A percentile compares a stretch with the other conserved stretches of the same genome.
Evolutionary conservation across 2,329 filamentous ascomycete species (phyloP).

Genomic region (Didymella pomorum): DNA sequence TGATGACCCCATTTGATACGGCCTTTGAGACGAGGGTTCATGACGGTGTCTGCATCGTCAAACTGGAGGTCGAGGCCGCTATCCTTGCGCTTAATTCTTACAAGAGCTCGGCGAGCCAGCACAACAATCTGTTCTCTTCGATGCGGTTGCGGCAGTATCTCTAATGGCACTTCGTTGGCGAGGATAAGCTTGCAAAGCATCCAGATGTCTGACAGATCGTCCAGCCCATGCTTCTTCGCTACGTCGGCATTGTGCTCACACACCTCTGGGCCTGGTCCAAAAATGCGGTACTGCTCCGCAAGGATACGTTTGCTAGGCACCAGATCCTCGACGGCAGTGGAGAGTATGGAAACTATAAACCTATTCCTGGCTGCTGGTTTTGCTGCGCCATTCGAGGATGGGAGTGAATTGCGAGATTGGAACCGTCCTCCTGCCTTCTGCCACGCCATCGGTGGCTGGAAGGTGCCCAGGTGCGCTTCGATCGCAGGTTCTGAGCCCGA

Average conservation of each 20-base stretch:
- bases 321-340: conserved; percentile 65
- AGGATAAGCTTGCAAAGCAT: conserved; percentile 79
- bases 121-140: conserved; percentile 70
- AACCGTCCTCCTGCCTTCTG: conserved; percentile 61
- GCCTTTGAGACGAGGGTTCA: conserved; percentile 52
- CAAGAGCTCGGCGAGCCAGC: conserved; percentile 70
- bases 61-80: conserved; percentile 59
- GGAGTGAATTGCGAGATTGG: conserved; percentile 59
- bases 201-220: conserved; percentile 84
- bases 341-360: conserved; percentile 77
- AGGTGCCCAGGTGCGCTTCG: conserved; percentile 53
- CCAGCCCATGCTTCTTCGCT: conserved; percentile 73
- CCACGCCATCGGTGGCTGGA: conserved; percentile 61
- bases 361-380: conserved; percentile 58
- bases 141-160: conserved; percentile 65
- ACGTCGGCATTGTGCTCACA: conserved; percentile 85
- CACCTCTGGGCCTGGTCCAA: conserved; percentile 80
- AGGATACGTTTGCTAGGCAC: conserved; percentile 82
- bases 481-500: conserved; percentile 51
- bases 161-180: conserved; percentile 76
- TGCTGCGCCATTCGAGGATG: conserved; percentile 41
- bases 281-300: conserved; percentile 81
- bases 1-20: conserved; percentile 65
- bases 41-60: conserved; percentile 52
- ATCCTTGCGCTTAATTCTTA: conserved; percentile 59